Conservation (phyloP, 805 yeast genomes). For the Saccharomycopsis sp. region DNA sequence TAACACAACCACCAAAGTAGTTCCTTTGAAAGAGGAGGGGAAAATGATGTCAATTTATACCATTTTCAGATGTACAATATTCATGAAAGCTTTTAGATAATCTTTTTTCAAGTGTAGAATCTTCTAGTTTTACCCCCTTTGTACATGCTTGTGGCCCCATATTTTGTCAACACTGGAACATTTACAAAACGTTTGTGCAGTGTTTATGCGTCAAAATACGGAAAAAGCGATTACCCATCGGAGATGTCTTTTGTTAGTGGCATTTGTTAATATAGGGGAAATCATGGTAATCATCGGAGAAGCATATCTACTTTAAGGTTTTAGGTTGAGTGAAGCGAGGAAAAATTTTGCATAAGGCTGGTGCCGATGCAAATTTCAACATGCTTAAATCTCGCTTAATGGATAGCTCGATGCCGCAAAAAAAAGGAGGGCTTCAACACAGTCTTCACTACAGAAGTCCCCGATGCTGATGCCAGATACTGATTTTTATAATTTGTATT, state of each 20-base stretch:
- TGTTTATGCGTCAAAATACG: too few species aligned
- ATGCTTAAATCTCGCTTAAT: neutral
- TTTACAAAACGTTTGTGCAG: neutral
- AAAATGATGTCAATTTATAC: neutral
- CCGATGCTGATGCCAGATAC: too few species aligned
- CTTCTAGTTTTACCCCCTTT: too few species aligned
- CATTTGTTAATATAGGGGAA: neutral
- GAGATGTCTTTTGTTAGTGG: neutral
- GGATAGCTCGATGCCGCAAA: neutral
- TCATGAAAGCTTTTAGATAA: too few species aligned
- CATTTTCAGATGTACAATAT: neutral
- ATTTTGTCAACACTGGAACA: neutral
- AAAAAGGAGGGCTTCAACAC: too few species aligned
- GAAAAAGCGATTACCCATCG: neutral
- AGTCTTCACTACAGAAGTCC: too few species aligned
- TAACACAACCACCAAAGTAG: neutral
- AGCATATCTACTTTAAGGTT: neutral
- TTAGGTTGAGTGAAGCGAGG: neutral
- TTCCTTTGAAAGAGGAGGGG: neutral
- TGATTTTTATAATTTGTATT: too few species aligned
- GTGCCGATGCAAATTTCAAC: neutral
- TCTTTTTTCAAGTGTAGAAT: too few species aligned
- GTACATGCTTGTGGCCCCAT: too few species aligned
- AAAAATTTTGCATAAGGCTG: neutral
- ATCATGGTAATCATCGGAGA: constrained; percentile 1